Evolutionary conservation across 2,329 filamentous ascomycete species (phyloP), one percentile per base, ranked within the genome.

Genomic region (Colletotrichum orbiculare): DNA sequence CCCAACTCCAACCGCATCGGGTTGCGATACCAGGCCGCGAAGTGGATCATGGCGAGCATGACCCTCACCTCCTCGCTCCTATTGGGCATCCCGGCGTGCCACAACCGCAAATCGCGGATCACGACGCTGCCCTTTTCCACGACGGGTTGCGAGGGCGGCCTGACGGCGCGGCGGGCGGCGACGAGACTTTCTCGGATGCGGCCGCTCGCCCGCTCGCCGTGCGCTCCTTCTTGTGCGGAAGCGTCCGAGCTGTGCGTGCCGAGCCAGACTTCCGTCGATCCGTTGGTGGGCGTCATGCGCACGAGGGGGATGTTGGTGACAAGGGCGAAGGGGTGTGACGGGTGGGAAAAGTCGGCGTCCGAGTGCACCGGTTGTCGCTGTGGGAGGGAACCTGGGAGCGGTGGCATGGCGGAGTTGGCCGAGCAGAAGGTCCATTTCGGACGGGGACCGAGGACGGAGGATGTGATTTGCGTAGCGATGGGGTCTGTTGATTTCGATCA

Each of bases 51-150:
- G 39, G 85, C 85, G n/a, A 89, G 73, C 86, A 89, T 88, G 15
- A 88, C 80, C 34, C 86, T 75, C 13, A 83, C 79, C 7, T 81
- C 74, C 5, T 79, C 73, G 1, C 82, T 83, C 46, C 73, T 70
- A 68, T 90, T 89, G 2, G 86, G 86, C 83, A 88, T 87, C 0
- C 87, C 87, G 0, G 85, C 86, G 71, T 90, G 87, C 87, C 87
- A 90, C 6, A 89, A 79, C 33, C 87, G 76, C 57, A 90, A 73
- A 71, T 90, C 87, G 2, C 88, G 79, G 37, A 90, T 71, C 41
- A 89, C 78, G 25, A 89, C 71, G 43, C 84, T 83, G 0, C 87
- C 86, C 69, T 86, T 87, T 41, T 77, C 77, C 1, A 87, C 79
- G 3, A 74, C 60, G 0, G 85, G 84, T 69, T 88, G 86, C 10